Evolutionary conservation across 192 early-diverging fungal genomes (phyloP), one percentile per base, ranked within the genome.

Genomic region (Coemansia sp.): DNA sequence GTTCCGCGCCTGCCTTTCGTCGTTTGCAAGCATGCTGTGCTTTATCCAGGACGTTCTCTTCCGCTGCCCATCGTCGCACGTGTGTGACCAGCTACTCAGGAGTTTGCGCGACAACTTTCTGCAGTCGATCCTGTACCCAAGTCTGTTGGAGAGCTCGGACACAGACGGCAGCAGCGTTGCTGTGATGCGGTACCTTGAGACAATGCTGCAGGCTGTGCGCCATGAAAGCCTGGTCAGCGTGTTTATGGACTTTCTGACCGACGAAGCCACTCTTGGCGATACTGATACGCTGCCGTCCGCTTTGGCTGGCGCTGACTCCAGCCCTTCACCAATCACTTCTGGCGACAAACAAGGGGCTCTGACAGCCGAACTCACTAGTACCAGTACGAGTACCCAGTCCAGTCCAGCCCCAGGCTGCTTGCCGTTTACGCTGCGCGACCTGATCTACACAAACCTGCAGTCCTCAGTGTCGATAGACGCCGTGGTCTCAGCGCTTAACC

Each of bases 101-200:
- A 89, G 88, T 43, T 81, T 98, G 74, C 85, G 90, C 59, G 73
- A 84, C 32, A 88, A 90, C 39, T 94, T 97, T 76, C 78, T 98
- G 47, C 91, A 91, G 60, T 89, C 91, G 46, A 94, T 95, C 61
- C 82, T 98, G 46, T 91, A 93, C 62, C 91, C 95, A 19, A 91
- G 91, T 42, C 84, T 96, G 56, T 73, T 90, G 43, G 92, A 92
- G 58, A 91, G 92, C 73, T 94, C 93, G 0, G 96, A 98, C 76
- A 92, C 89, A 21, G 94, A 98, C 73, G 94, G 94, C 6, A 92
- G 91, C 61, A 90, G 94, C 16, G 92, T 94, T 0, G 90, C 95
- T 3, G 89, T 92, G 1, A 90, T 98, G 71, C 92, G 87, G 62
- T 98, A 98, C 61, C 85, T 98, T 52, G 89, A 93, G 62, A 72